Evolutionary conservation across 2,329 filamentous ascomycete species (phyloP).

Genomic region (Lachnellula willkommii): DNA sequence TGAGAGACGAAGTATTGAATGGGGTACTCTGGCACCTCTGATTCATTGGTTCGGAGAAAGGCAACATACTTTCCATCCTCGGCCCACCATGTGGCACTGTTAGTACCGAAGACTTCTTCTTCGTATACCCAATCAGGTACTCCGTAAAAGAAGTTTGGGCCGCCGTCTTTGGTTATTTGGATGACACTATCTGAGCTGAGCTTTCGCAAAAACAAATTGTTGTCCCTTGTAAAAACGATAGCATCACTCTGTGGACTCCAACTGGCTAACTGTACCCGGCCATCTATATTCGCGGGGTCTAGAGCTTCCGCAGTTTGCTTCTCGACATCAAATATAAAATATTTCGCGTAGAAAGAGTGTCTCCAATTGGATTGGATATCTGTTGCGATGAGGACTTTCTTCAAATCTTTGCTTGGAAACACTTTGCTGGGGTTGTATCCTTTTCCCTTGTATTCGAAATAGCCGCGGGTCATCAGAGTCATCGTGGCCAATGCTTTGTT

Average conservation of each 20-base stretch:
- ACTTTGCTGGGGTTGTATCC: conserved; percentile 54
- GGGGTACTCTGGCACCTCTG: conserved; percentile 82
- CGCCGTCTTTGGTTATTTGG: conserved; percentile 81
- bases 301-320: conserved; percentile 73
- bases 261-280: conserved; percentile 72
- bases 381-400: conserved; percentile 78
- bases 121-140: conserved; percentile 98
- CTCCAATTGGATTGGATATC: conserved; percentile 74
- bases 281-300: conserved; percentile 60
- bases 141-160: conserved; percentile 85
- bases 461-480: conserved; percentile 67
- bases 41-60: conserved; percentile 91
- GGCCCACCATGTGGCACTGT: conserved; percentile 93
- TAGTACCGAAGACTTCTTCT: conserved; percentile 70
- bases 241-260: conserved; percentile 88
- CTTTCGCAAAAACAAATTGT: conserved; percentile 81
- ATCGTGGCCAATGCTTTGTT: conserved; percentile 46
- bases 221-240: conserved; percentile 81
- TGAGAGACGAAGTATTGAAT: conserved; percentile 89
- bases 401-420: conserved; percentile 77
- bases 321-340: conserved; percentile 89
- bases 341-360: conserved; percentile 78
- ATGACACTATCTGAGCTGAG: conserved; percentile 37
- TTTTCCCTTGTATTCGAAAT: conserved; percentile 55
- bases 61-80: conserved; percentile 82